Evolutionary conservation across 768 basidiomycete genomes (phyloP).

Genomic region (Xerocomus brunneocitrinus): DNA sequence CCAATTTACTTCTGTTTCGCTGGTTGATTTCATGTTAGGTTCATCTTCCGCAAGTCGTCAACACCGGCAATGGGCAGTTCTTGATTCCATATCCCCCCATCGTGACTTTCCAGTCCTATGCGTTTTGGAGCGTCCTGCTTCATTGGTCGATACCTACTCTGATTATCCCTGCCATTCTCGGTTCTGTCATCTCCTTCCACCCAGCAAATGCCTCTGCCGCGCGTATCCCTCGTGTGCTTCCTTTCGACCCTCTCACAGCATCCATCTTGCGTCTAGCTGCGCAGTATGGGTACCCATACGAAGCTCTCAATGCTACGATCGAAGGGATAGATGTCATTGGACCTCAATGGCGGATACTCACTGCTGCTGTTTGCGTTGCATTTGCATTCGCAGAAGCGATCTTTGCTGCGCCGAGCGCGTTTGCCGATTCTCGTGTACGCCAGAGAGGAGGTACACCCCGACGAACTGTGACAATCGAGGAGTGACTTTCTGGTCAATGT

Average conservation of each 20-base stretch:
- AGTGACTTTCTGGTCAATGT: constrained; percentile 3
- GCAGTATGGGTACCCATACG: constrained; percentile 55
- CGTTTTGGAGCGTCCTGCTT: constrained; percentile 51
- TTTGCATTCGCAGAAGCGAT: constrained; percentile 70
- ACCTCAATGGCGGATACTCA: constrained; percentile 49
- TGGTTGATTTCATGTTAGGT: constrained; percentile 14
- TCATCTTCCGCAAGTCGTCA: constrained; percentile 8
- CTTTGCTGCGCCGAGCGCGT: constrained; percentile 40
- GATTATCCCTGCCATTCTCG: constrained; percentile 52
- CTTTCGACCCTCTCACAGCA: constrained; percentile 60
- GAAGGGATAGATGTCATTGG: constrained; percentile 53
- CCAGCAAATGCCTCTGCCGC: constrained; percentile 33
- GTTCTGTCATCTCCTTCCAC: constrained; percentile 59
- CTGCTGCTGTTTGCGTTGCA: constrained; percentile 51
- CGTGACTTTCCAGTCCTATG: constrained; percentile 38
- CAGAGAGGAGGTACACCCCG: constrained; percentile 20
- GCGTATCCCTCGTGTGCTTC: constrained; percentile 20
- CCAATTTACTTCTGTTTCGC: background rate
- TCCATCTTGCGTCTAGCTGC: constrained; percentile 61
- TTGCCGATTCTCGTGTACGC: constrained; percentile 28
- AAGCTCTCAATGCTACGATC: constrained; percentile 13
- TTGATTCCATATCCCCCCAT: constrained; percentile 48
- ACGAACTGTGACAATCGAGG: constrained; percentile 21
- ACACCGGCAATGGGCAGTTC: constrained; percentile 11
- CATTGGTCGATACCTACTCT: constrained; percentile 65